Percentiles rank a stretch among this genome's conserved stretches.
Evolutionary conservation across 495 filamentous ascomycete species (phyloP).

Genomic region (Neurospora sp.): DNA sequence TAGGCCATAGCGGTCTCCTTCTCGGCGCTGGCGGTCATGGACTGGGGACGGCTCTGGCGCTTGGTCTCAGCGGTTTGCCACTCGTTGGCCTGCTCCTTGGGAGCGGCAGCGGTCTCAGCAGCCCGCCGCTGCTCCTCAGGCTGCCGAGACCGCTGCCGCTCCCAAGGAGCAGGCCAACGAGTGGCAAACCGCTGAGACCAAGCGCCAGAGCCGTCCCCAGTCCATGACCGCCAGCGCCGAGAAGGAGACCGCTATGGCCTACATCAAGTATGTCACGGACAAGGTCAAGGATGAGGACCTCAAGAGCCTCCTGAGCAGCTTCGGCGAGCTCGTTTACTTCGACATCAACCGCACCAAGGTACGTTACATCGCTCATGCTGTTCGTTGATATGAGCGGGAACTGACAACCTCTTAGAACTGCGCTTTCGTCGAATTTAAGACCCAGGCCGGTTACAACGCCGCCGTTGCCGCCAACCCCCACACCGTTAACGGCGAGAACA

Average conservation of each 20-base stretch:
- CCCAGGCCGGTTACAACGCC: constrained; percentile 63
- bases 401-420: constrained; percentile 60
- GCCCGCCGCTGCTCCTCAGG: constrained; percentile 30
- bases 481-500: constrained; percentile 65
- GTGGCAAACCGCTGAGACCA: constrained; percentile 84
- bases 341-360: constrained; percentile 90
- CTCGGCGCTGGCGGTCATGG: too few species aligned
- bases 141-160: constrained; percentile 17
- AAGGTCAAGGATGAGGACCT: constrained; percentile 65
- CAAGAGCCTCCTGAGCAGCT: constrained; percentile 52
- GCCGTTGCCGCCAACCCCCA: constrained; percentile 82
- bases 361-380: constrained; percentile 18
- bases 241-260: constrained; percentile 63
- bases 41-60: too few species aligned
- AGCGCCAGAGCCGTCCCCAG: constrained; percentile 62
- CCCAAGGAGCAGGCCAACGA: constrained; percentile 40
- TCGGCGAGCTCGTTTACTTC: constrained; percentile 74
- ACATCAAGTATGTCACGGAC: constrained; percentile 89
- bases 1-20: too few species aligned
- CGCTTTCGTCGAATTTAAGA: constrained; percentile 89
- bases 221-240: constrained; percentile 43
- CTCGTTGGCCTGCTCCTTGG: too few species aligned
- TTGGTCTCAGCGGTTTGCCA: too few species aligned
- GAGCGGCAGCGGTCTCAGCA: too few species aligned
- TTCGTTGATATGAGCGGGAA: background rate